phyloP scores from a whole-genome alignment of 2,329 filamentous ascomycete genomes.

The Colletotrichum sp. region DNA sequence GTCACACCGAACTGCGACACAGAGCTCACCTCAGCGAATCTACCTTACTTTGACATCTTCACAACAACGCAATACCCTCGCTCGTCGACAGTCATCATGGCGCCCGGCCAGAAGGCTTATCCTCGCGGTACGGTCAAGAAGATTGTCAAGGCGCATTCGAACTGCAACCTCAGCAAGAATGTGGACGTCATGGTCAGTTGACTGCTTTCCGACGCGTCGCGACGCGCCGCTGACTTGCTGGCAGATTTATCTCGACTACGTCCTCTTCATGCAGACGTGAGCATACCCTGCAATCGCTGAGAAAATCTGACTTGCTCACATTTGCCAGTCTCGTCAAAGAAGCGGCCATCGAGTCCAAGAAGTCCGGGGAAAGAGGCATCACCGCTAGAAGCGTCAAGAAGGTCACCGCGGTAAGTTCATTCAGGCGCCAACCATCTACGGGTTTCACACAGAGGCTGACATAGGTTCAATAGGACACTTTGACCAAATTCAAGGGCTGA shows the following conservation, averaged over 20 bases:
- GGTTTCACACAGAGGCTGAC: not conserved
- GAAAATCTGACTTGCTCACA: slow-evolving; percentile 1
- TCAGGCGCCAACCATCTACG: not conserved
- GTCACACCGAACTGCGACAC: not conserved
- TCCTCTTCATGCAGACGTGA: slow-evolving; percentile 77
- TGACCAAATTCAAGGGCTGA: slow-evolving; percentile 70
- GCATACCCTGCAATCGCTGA: slow-evolving; percentile 7
- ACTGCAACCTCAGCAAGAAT: slow-evolving; percentile 81
- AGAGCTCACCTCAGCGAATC: not conserved
- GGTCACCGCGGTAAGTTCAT: slow-evolving; percentile 70
- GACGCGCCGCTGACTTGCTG: slow-evolving; percentile 28
- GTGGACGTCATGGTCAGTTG: slow-evolving; percentile 77
- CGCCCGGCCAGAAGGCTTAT: slow-evolving; percentile 75
- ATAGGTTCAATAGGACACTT: slow-evolving; percentile 55
- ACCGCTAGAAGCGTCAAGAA: slow-evolving; percentile 80
- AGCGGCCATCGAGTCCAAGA: slow-evolving; percentile 77
- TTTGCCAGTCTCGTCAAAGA: slow-evolving; percentile 69
- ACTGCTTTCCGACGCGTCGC: slow-evolving; percentile 19
- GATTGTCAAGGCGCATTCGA: slow-evolving; percentile 88
- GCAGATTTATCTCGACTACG: slow-evolving; percentile 85
- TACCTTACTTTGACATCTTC: not conserved
- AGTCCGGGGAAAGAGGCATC: slow-evolving; percentile 74
- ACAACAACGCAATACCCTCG: not conserved
- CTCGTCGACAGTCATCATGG: slow-evolving; percentile 47
- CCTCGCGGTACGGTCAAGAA: slow-evolving; percentile 86